Evolutionary conservation across 495 filamentous ascomycete species (phyloP).

Genomic region (Talaromyces stipitatus): DNA sequence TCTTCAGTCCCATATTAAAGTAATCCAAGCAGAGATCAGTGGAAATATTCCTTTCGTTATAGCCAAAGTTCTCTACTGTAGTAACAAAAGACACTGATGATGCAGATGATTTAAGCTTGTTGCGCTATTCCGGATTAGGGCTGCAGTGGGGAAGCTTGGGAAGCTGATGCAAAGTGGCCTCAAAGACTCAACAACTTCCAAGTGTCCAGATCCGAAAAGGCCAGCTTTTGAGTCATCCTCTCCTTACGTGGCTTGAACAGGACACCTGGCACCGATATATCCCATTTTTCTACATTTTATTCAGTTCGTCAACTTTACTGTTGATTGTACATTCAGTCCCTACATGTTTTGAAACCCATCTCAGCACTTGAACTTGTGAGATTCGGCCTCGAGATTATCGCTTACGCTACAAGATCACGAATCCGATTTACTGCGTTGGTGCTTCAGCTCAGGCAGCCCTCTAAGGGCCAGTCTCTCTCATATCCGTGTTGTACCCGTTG

Average conservation of each 20-base stretch:
- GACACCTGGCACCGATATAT: not conserved
- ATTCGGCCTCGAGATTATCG: not conserved
- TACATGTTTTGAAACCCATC: not conserved
- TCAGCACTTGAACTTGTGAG: not conserved
- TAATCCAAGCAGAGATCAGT: no score
- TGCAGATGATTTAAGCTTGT: not conserved
- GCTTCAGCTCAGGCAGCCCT: not conserved
- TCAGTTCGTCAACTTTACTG: not conserved
- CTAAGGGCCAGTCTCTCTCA: not conserved
- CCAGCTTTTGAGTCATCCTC: constrained; percentile 1
- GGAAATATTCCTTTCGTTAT: no score
- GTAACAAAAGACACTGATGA: no score
- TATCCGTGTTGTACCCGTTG: not conserved
- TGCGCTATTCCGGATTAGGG: not conserved
- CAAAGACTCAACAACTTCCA: not conserved
- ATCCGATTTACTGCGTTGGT: not conserved
- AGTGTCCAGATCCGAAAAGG: not conserved
- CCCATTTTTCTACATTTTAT: not conserved
- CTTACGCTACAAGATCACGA: not conserved
- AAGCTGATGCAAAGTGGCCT: constrained; percentile 7
- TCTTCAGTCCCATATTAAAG: no score
- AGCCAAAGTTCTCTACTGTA: no score
- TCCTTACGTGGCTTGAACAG: not conserved
- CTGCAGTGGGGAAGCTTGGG: not conserved
- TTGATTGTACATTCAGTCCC: not conserved